Percentiles rank a stretch among this genome's conserved stretches.
Conservation (phyloP, 192 early-diverging fungal species). For the Coemansia sp. region DNA sequence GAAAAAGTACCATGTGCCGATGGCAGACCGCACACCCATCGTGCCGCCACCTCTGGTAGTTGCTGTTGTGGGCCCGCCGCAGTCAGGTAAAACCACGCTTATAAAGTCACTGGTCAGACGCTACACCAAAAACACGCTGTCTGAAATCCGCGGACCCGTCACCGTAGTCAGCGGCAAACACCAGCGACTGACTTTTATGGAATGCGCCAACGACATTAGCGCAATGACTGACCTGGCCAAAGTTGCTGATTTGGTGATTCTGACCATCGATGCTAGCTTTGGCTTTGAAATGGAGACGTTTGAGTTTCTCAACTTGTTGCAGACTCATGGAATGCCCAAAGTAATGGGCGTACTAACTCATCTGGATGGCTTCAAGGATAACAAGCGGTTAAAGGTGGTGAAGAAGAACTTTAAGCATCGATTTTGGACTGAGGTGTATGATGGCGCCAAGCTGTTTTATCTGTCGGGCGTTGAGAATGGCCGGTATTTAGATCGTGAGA, state of each 20-base stretch:
- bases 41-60: slow-evolving; percentile 90
- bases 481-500: slow-evolving; percentile 88
- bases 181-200: slow-evolving; percentile 94
- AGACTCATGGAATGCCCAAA: slow-evolving; percentile 95
- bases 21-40: slow-evolving; percentile 88
- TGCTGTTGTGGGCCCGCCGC: slow-evolving; percentile 93
- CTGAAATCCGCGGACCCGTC: slow-evolving; percentile 91
- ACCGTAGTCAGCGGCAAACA: slow-evolving; percentile 96
- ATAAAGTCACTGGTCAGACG: slow-evolving; percentile 93
- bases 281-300: slow-evolving; percentile 99
- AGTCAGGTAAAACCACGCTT: slow-evolving; percentile 93
- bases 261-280: slow-evolving; percentile 95
- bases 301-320: slow-evolving; percentile 96
- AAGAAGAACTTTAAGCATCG: slow-evolving; percentile 96
- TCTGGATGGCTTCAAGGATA: slow-evolving; percentile 92
- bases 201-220: slow-evolving; percentile 95
- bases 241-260: slow-evolving; percentile 91
- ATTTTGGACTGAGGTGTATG: slow-evolving; percentile 99
- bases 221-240: slow-evolving; percentile 97
- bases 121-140: slow-evolving; percentile 91
- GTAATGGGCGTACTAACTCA: slow-evolving; percentile 98
- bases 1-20: slow-evolving; percentile 92
- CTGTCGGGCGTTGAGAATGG: slow-evolving; percentile 95
- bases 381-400: slow-evolving; percentile 80
- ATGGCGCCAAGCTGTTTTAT: slow-evolving; percentile 98